Base-by-base conservation (phyloP, 1,284 basidiomycete genomes). In the Tilletiaria anomala region DNA sequence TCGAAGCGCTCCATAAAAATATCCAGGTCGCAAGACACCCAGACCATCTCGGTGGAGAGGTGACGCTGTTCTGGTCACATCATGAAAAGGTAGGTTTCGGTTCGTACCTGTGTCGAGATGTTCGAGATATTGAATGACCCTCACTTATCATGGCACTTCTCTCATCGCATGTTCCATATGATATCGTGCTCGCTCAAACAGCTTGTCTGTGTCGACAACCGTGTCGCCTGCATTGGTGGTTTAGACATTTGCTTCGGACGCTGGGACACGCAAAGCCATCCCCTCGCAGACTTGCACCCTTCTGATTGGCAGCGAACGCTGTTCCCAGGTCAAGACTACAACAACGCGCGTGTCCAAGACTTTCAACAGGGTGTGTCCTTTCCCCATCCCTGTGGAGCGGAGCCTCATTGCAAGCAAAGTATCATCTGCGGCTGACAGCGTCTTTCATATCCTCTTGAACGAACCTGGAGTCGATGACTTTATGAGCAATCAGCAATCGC, bases 191-290 rank as follows among this genome's bases (percentile, higher is more conserved):
- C 26, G 10, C 26, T 29, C 26, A 8, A 8, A 8, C 26, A 29
- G 17, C 58, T 73, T 5, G 71, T 71, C 35, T 51, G 86, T 10
- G 80, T 93, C 8, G 87, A 93, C 68, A 86, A 88, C 63, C 22
- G 16, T 3, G 21, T 26, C 18, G 54, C 51, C 76, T 54, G 46
- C 23, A 77, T 86, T 43, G 83, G 87, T 19, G 86, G 86, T 17
- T 75, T 91, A 15, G 87, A 93, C 62, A 74, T 89, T 15, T 93
- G 87, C 70, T 89, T 87, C 56, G 89, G 89, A 5, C 79, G 89
- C 23, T 96, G 88, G 87, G 89, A 94, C 68, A 48, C 48, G 15
- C 48, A 48, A 18, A n/a, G 14, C 6, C 48, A 50, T 29, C 44
- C 48, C 2, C 24, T 50, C 6, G 21, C 42, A n/a, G 45, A 48